phyloP scores from a whole-genome alignment of 495 filamentous ascomycete genomes.

The Sporormia fimetaria region DNA sequence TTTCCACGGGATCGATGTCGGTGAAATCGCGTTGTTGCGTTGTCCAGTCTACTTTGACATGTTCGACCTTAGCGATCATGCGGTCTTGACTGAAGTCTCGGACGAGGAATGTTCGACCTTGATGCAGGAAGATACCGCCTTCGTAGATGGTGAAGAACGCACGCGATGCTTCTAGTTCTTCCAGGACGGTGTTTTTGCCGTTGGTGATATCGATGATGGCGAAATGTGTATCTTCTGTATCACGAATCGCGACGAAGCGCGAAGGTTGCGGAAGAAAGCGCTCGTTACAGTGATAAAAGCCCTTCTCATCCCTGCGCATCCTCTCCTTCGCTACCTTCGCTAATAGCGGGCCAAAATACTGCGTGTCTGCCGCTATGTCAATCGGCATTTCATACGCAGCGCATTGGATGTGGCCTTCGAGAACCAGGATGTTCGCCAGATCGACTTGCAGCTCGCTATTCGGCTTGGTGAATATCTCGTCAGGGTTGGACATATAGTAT shows the following conservation, averaged over 20 bases:
- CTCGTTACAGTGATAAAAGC: constrained; percentile 82
- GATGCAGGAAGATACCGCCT: constrained; percentile 94
- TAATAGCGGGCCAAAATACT: constrained; percentile 73
- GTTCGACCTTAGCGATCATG: constrained; percentile 59
- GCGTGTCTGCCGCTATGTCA: constrained; percentile 55
- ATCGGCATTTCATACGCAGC: constrained; percentile 94
- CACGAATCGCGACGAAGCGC: constrained; percentile 74
- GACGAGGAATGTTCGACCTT: constrained; percentile 84
- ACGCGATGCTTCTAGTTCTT: constrained; percentile 90
- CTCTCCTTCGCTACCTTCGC: constrained; percentile 60
- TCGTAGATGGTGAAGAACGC: constrained; percentile 96
- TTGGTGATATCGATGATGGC: constrained; percentile 85
- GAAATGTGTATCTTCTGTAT: constrained; percentile 86
- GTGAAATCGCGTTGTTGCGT: constrained; percentile 90
- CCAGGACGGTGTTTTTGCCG: constrained; percentile 70
- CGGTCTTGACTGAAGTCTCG: constrained; percentile 73
- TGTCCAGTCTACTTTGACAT: constrained; percentile 90
- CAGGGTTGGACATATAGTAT: constrained; percentile 91
- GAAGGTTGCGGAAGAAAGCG: constrained; percentile 80
- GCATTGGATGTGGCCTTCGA: constrained; percentile 92
- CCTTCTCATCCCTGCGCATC: constrained; percentile 58
- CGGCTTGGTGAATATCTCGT: constrained; percentile 90
- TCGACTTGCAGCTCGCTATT: constrained; percentile 85
- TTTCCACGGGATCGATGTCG: constrained; percentile 86
- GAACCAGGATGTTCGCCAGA: constrained; percentile 76